Evolutionary conservation across 2,329 filamentous ascomycete species (phyloP).

Genomic region (Aspergillus fijiensis): DNA sequence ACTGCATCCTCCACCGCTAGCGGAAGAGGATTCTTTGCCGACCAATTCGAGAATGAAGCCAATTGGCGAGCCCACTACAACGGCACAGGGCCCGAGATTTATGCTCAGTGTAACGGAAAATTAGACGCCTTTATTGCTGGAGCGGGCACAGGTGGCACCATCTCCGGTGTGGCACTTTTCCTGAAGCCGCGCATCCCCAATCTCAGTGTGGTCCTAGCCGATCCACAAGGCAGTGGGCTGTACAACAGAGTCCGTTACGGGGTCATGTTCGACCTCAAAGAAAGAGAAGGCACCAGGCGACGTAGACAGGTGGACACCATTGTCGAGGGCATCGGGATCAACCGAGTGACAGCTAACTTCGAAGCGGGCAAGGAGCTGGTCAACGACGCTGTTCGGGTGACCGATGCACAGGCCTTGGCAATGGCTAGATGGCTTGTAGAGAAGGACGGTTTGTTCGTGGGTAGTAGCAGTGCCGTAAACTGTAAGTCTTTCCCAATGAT

Average conservation of each 20-base stretch:
- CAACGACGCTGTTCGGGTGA: slow-evolving; percentile 86
- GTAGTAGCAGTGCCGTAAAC: slow-evolving; percentile 95
- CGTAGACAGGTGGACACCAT: slow-evolving; percentile 92
- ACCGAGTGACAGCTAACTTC: slow-evolving; percentile 90
- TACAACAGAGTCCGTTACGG: slow-evolving; percentile 91
- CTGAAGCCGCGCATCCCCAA: slow-evolving; percentile 70
- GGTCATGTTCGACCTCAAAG: slow-evolving; percentile 90
- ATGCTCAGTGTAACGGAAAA: slow-evolving; percentile 68
- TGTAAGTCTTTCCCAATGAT: slow-evolving; percentile 52
- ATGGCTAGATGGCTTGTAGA: slow-evolving; percentile 99
- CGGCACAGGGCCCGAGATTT: slow-evolving; percentile 88
- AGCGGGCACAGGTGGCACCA: slow-evolving; percentile 90
- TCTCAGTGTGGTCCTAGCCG: slow-evolving; percentile 76
- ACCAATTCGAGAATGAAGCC: slow-evolving; percentile 90
- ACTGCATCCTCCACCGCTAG: slow-evolving; percentile 44
- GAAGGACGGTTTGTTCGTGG: slow-evolving; percentile 90
- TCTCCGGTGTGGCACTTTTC: slow-evolving; percentile 80
- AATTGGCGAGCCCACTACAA: slow-evolving; percentile 84
- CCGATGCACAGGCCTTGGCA: slow-evolving; percentile 79
- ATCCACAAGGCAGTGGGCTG: slow-evolving; percentile 89
- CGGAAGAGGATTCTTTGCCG: slow-evolving; percentile 85
- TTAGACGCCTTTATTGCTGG: slow-evolving; percentile 90
- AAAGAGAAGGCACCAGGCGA: slow-evolving; percentile 85
- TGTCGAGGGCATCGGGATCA: slow-evolving; percentile 94
- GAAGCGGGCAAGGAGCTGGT: slow-evolving; percentile 81